Evolutionary conservation across 1,284 basidiomycete species (phyloP).

Genomic region (Meripilus lineatus): DNA sequence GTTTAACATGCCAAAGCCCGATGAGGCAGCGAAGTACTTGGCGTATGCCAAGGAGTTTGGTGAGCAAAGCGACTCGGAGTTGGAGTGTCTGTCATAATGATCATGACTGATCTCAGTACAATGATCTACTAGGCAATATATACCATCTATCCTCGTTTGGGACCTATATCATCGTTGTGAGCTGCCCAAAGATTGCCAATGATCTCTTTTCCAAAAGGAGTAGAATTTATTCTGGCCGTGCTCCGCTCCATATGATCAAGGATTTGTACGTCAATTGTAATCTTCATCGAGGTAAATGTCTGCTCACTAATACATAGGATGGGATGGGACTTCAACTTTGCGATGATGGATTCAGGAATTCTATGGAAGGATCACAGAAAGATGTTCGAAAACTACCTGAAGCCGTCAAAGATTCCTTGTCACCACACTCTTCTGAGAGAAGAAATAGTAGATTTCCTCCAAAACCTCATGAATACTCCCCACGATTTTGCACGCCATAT

Average conservation of each 20-base stretch:
- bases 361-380: constrained; percentile 44
- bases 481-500: constrained; percentile 37
- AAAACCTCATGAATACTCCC: constrained; percentile 32
- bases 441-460: constrained; percentile 30
- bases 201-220: constrained; percentile 13
- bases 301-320: constrained; percentile 35
- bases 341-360: constrained; percentile 47
- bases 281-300: too few species aligned
- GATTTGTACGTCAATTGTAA: constrained; percentile 8
- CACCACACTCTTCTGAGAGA: constrained; percentile 28
- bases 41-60: constrained; percentile 6
- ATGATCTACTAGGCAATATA: constrained; percentile 12
- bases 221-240: constrained; percentile 12
- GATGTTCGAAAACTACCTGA: constrained; percentile 43
- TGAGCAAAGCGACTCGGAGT: neutral
- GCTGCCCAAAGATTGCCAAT: constrained; percentile 7
- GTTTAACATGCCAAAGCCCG: constrained; percentile 3
- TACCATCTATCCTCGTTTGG: constrained; percentile 9
- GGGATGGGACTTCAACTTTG: constrained; percentile 49
- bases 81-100: neutral
- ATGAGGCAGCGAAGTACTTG: neutral
- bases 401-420: constrained; percentile 28
- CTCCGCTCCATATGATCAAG: constrained; percentile 3
- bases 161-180: constrained; percentile 12
- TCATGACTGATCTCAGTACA: neutral